Percentiles rank a stretch among this genome's conserved stretches.
phyloP scores from a whole-genome alignment of 768 basidiomycete genomes.

The Panaeolus papilionaceus region DNA sequence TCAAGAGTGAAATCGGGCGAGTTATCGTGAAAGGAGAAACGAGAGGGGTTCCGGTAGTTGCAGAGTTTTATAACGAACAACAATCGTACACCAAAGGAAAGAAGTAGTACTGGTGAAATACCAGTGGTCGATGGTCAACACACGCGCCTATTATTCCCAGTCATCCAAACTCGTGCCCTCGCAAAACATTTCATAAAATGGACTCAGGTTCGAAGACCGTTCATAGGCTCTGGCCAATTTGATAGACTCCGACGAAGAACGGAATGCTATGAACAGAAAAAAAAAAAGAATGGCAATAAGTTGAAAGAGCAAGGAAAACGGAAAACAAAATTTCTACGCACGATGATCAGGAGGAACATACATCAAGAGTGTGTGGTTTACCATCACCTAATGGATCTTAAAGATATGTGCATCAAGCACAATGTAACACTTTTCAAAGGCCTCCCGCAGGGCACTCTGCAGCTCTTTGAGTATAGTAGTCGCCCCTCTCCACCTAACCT shows the following conservation, averaged over 20 bases:
- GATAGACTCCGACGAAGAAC: not conserved
- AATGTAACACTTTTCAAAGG: not conserved
- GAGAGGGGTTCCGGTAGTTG: too few relatives aligned
- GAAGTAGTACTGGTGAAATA: too few relatives aligned
- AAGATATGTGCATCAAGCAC: not conserved
- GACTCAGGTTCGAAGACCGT: not conserved
- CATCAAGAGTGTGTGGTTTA: not conserved
- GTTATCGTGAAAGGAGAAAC: too few relatives aligned
- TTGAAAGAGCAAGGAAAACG: not conserved
- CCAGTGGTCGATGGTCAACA: too few relatives aligned
- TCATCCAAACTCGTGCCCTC: not conserved
- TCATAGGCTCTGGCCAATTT: not conserved
- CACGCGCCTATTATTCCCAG: too few relatives aligned
- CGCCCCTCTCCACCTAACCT: not conserved
- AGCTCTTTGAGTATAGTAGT: not conserved
- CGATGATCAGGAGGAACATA: not conserved
- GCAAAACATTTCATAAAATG: not conserved
- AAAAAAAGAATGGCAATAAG: not conserved
- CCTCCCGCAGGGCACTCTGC: not conserved
- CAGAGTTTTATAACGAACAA: too few relatives aligned
- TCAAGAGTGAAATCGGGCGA: too few relatives aligned
- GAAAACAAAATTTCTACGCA: not conserved
- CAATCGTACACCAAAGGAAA: too few relatives aligned
- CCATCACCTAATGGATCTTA: not conserved
- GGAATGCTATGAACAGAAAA: not conserved